A percentile compares a stretch with the other conserved stretches of the same genome.
Evolutionary conservation across 1,284 basidiomycete species (phyloP).

Genomic region (Tetrapyrgos nigripes): DNA sequence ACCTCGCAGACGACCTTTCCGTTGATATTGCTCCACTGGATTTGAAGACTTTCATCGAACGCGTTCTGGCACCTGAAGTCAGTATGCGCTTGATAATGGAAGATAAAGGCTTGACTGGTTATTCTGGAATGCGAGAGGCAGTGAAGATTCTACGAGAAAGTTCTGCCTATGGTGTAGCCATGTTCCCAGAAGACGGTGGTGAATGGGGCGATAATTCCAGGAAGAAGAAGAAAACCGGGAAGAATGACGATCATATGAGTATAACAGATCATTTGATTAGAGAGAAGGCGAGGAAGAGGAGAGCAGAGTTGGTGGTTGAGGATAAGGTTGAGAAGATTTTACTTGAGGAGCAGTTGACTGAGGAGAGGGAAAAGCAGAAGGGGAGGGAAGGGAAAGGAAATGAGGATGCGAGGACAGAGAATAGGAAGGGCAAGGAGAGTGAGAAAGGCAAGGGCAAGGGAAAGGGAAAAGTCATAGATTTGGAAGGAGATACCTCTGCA

Average conservation of each 20-base stretch:
- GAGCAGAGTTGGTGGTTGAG: constrained; percentile 67
- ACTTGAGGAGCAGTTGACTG: too few relatives aligned
- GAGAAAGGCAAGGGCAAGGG: constrained; percentile 29
- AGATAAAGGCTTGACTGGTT: constrained; percentile 55
- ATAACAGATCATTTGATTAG: constrained; percentile 67
- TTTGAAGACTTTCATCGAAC: constrained; percentile 73
- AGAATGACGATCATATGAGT: constrained; percentile 42
- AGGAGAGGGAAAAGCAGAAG: too few relatives aligned
- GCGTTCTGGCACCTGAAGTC: constrained; percentile 77
- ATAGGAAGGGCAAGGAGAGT: constrained; percentile 29
- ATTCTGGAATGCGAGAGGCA: constrained; percentile 46
- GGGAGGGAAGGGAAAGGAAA: too few relatives aligned
- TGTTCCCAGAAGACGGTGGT: constrained; percentile 70
- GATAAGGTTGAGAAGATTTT: constrained; percentile 44
- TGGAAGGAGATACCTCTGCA: background rate
- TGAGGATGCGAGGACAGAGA: constrained; percentile 37
- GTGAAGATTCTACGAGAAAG: constrained; percentile 72
- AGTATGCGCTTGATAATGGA: constrained; percentile 75
- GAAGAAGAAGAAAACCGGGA: constrained; percentile 7
- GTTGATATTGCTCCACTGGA: constrained; percentile 64
- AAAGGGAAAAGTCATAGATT: constrained; percentile 13
- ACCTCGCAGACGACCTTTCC: constrained; percentile 50
- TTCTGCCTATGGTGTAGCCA: constrained; percentile 75
- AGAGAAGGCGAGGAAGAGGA: constrained; percentile 65
- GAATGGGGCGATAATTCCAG: constrained; percentile 43